Evolutionary conservation across 768 basidiomycete genomes (phyloP), one percentile per base, ranked within the genome.

Genomic region (Panaeolus cyanescens): DNA sequence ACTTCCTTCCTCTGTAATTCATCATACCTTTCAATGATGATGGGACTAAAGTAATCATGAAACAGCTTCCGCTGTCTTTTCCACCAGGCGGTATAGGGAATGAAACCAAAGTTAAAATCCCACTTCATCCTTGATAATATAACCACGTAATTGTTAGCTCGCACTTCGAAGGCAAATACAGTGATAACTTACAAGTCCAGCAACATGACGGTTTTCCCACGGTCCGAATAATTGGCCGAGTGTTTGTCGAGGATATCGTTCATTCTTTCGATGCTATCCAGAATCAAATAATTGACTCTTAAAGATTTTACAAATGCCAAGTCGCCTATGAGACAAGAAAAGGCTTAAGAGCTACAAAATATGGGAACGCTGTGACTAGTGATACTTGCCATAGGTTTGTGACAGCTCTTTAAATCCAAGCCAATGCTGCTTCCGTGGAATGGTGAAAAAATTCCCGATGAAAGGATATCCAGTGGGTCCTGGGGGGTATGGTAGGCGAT

Each of bases 1-100:
- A 80, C 78, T 59, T 83, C 79, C 64, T 71, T 75, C n/a, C 69
- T 70, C 53, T 84, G 83, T 37, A 79, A 69, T 17, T 79, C 77
- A 77, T 79, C 78, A 63, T 81, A 79, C 0, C n/a, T 20, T 2
- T 20, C 22, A 12, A 45, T 25, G 6, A 28, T 12, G 17, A 9
- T 45, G 8, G 22, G 42, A 12, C 42, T 45, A 28, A 28, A 28
- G 22, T 45, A 45, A 12, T 45, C 42, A 25, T 45, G 42, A 28
- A 45, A 45, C 4, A 25, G 3, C 17, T 45, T 45, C 9, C 42
- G 42, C 25, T 45, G 42, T 5, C 42, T 20, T 45, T 17, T 13
- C 42, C 42, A 45, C 42, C 42, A 45, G 22, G 22, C 42, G 22
- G 10, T 12, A 12, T 12, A 45, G 5, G 42, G 42, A 4, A 5